phyloP scores from a whole-genome alignment of 148 eudicot species.

The Nyssa sinensis region DNA sequence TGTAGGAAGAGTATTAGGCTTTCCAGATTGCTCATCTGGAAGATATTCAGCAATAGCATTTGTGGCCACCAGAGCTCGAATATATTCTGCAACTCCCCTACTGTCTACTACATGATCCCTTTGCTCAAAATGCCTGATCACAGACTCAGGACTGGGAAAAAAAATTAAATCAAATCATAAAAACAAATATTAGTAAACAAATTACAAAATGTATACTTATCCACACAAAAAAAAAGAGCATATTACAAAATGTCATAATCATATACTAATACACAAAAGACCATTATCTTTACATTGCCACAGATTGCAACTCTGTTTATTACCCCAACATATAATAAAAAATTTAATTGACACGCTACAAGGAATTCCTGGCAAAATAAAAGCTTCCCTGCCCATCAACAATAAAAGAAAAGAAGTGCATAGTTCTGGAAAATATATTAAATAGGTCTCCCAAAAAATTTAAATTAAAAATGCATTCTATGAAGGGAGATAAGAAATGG shows the following conservation, averaged over 20 bases:
- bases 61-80: slow-evolving; percentile 85
- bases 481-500: background rate
- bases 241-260: too few relatives aligned
- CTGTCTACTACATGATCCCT: slow-evolving; percentile 76
- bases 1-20: slow-evolving; percentile 80
- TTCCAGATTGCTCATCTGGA: slow-evolving; percentile 89
- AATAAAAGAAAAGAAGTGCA: too few relatives aligned
- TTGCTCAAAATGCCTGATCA: slow-evolving; percentile 78
- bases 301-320: background rate
- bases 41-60: slow-evolving; percentile 87
- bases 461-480: background rate
- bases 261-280: background rate
- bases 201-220: background rate
- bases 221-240: too few relatives aligned
- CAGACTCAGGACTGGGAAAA: slow-evolving; percentile 81
- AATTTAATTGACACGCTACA: background rate
- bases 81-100: slow-evolving; percentile 82
- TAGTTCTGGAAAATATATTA: background rate
- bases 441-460: background rate
- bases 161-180: slow-evolving; percentile 9
- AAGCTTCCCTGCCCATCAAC: background rate
- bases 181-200: slow-evolving; percentile 4
- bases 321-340: background rate
- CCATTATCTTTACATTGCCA: background rate
- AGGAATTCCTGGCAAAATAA: background rate